Evolutionary conservation across 2,329 filamentous ascomycete species (phyloP).

Genomic region (Aphanocladium album): DNA sequence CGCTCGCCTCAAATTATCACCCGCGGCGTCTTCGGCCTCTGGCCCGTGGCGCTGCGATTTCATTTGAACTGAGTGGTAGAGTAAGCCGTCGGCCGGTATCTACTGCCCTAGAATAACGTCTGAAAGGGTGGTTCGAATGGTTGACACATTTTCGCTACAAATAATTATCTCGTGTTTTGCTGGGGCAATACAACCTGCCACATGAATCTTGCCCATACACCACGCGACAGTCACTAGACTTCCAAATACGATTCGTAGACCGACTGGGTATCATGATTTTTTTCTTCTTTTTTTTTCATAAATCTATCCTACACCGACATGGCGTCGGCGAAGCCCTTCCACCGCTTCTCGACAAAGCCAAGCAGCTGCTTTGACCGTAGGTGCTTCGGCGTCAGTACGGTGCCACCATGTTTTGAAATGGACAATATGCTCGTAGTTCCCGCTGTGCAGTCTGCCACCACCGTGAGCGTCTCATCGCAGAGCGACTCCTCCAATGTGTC

Average conservation of each 20-base stretch:
- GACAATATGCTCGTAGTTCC: conserved; percentile 56
- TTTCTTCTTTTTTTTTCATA: too few species aligned
- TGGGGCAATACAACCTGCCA: conserved; percentile 9
- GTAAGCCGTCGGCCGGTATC: conserved; percentile 68
- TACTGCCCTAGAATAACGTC: conserved; percentile 74
- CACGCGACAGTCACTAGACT: not conserved
- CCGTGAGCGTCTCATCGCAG: conserved; percentile 75
- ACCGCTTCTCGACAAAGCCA: conserved; percentile 29
- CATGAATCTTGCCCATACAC: not conserved
- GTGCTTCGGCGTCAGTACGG: conserved; percentile 58
- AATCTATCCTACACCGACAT: conserved; percentile 37
- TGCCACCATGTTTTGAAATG: conserved; percentile 81
- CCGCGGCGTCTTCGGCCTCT: conserved; percentile 11
- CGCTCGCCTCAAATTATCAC: conserved; percentile 30
- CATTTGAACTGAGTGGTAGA: conserved; percentile 58
- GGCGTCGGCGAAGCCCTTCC: conserved; percentile 31
- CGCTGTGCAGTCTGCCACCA: conserved; percentile 65
- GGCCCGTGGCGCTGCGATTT: conserved; percentile 50
- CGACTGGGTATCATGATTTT: conserved; percentile 23
- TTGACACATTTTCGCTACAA: conserved; percentile 55
- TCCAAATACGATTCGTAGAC: not conserved
- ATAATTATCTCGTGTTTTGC: not conserved
- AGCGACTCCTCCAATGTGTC: conserved; percentile 85
- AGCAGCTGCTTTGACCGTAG: conserved; percentile 59
- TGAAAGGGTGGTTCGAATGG: conserved; percentile 84